Percentiles rank a stretch among this genome's conserved stretches.
These are phyloP conservation scores for Rubia balearica DNA, from an alignment of 305 asterid genomes.

Conservation along the genomic window DNA sequence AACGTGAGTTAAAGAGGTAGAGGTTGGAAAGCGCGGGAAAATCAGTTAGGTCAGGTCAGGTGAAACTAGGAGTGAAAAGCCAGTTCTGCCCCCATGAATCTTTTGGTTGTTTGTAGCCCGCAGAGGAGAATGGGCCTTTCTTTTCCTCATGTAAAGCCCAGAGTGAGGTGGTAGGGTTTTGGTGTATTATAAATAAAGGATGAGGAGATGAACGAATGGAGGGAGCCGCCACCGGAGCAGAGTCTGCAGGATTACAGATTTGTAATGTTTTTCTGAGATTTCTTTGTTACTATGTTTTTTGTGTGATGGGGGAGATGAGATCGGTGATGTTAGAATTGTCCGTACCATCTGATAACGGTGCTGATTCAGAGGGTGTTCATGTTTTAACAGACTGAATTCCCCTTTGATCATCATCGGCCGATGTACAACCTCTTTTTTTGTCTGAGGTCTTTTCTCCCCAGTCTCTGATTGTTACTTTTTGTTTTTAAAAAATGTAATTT, in stretches of 20 bases:
- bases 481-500: too few species aligned
- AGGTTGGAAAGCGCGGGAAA: not conserved
- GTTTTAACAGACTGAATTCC: conserved; percentile 5
- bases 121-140: not conserved
- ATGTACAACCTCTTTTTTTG: conserved; percentile 3
- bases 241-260: too few species aligned
- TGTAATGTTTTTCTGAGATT: too few species aligned
- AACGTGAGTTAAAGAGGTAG: too few species aligned
- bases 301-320: conserved; percentile 6
- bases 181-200: not conserved
- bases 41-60: not conserved
- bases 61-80: not conserved
- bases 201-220: not conserved
- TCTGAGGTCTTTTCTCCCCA: conserved; percentile 36
- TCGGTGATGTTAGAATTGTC: conserved; percentile 54
- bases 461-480: too few species aligned
- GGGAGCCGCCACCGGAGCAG: not conserved
- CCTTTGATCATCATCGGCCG: conserved; percentile 4
- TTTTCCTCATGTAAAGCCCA: not conserved
- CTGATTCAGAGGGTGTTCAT: conserved; percentile 14
- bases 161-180: not conserved
- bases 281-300: not conserved
- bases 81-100: not conserved
- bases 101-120: not conserved
- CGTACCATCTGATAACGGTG: conserved; percentile 56